Evolutionary conservation across 345 rosid species (phyloP), one percentile per base, ranked within the genome.

Genomic region (Raphanus raphanistrum): DNA sequence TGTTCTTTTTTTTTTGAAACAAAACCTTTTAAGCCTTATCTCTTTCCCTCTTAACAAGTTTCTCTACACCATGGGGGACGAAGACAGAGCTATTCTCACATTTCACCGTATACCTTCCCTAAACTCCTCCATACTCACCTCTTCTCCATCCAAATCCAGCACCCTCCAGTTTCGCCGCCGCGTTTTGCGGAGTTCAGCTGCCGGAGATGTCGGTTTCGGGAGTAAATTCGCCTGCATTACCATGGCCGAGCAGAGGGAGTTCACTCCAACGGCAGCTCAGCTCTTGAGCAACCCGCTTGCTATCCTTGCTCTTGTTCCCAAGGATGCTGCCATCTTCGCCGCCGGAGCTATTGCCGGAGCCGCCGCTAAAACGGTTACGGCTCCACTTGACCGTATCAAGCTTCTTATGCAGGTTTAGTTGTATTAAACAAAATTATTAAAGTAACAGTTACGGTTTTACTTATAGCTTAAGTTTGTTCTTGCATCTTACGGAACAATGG

Each of bases 321-420:
- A 71, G 32, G 99, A 93, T 60, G 91, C 80, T 41, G 93, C 97
- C 16, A 86, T 90, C 70, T 95, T 95, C 78, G 76, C 84, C 1
- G 98, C 99, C 63, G 99, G 94, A n/a, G 99, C 99, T 48, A 52
- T 90, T 55, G 88, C 98, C 15, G 98, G 99, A 59, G 97, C 96
- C 63, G 94, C 94, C n/a, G 98, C 98, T 1, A 95, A 95, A 84
- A 84, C 94, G 17, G 90, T 88, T 63, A 91, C 97, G 2, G 98
- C 99, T 68, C 98, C 98, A 2, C 98, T 95, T 55, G 99, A 95
- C 85, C 99, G 96, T 43, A 73, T 92, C 66, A 95, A 95, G 88
- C 88, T 95, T 68, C 97, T 95, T 78, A 90, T 95, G 97, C 97
- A 91, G 96, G 99, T 94, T 48, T 25, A 58, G 6, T 21, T 0